Evolutionary conservation across 2,329 filamentous ascomycete species (phyloP), one percentile per base, ranked within the genome.

Genomic region (Cadophora sp.): DNA sequence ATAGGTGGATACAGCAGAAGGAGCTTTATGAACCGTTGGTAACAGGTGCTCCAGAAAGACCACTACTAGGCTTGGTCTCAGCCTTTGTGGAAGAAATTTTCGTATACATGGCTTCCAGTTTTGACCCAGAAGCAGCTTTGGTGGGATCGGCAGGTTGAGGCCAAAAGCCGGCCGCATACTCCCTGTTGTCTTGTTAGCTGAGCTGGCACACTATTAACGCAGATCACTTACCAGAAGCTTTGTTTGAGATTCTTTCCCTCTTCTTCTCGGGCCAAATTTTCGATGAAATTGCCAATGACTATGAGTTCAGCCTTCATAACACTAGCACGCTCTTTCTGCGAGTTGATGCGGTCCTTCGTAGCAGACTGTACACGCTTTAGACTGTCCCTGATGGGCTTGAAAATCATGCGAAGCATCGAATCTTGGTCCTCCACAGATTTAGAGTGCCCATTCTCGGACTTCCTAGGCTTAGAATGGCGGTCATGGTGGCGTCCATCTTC

Each of bases 201-300:
- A 43, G 43, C 43, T 22, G 24, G 13, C 18, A 36, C 22, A 20
- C n/a, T 18, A 4, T 18, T 41, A 45, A 41, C 27, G 22, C 16
- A 30, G 22, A 53, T 30, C 22, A 59, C 72, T 72, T 71, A 78
- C 76, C 76, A 78, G 64, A 78, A 75, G 58, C 71, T 72, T 8
- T 66, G 59, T 45, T 70, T 68, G 7, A 78, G 67, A 47, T 73
- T 71, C 22, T 72, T 69, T 7, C 70, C 70, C 61, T 74, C 72
- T 55, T 71, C 70, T 18, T 75, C 74, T 22, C 68, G 65, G 58
- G 70, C 63, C 47, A 77, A 66, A 47, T 79, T 80, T 59, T 85
- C 83, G 68, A 90, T 85, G 73, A 89, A 89, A 65, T 85, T 84
- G 62, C 89, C 89, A 76, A 91, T 88, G 4, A 83, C 83, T 50